Evolutionary conservation across 2,329 filamentous ascomycete species (phyloP).

Genomic region (Ramularia endophylla): DNA sequence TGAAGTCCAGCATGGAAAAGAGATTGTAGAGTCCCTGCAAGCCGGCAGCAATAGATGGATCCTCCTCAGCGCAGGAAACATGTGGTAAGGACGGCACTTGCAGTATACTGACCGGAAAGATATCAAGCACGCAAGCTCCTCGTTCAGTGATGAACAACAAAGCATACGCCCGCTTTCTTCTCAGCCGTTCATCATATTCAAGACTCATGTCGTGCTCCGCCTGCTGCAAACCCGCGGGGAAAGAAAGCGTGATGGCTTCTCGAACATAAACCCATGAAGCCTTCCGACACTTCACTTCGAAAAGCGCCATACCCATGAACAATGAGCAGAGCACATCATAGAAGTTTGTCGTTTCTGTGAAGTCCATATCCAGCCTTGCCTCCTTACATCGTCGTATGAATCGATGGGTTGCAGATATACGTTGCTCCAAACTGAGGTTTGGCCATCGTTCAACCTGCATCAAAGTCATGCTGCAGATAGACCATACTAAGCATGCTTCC

Average conservation of each 20-base stretch:
- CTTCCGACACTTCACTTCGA: slow-evolving; percentile 17
- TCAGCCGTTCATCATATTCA: slow-evolving; percentile 3
- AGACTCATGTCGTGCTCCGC: not conserved
- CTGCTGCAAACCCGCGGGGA: slow-evolving; percentile 3
- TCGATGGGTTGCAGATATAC: slow-evolving; percentile 2
- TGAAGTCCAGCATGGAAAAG: slow-evolving; percentile 13
- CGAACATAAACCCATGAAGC: slow-evolving; percentile 15
- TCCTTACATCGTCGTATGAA: slow-evolving; percentile 12
- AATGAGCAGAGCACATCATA: slow-evolving; percentile 12
- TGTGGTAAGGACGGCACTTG: slow-evolving; percentile 3
- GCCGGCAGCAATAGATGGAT: slow-evolving; percentile 8
- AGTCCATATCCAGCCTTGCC: slow-evolving; percentile 4
- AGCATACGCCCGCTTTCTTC: slow-evolving; percentile 10
- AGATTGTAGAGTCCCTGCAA: slow-evolving; percentile 10
- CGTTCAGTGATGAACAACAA: slow-evolving; percentile 17
- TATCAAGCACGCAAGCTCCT: slow-evolving; percentile 13
- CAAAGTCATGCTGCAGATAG: slow-evolving; percentile 12
- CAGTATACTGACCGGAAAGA: slow-evolving; percentile 13
- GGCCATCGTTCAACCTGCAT: slow-evolving; percentile 14
- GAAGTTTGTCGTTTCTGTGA: slow-evolving; percentile 6
- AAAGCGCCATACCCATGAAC: slow-evolving; percentile 14
- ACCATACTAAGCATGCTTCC: slow-evolving; percentile 10
- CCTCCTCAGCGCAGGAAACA: slow-evolving; percentile 9
- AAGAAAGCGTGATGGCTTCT: slow-evolving; percentile 14
- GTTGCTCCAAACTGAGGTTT: slow-evolving; percentile 8